Evolutionary conservation across 2,329 filamentous ascomycete genomes (phyloP).

Genomic region (Xylaria polymorpha): DNA sequence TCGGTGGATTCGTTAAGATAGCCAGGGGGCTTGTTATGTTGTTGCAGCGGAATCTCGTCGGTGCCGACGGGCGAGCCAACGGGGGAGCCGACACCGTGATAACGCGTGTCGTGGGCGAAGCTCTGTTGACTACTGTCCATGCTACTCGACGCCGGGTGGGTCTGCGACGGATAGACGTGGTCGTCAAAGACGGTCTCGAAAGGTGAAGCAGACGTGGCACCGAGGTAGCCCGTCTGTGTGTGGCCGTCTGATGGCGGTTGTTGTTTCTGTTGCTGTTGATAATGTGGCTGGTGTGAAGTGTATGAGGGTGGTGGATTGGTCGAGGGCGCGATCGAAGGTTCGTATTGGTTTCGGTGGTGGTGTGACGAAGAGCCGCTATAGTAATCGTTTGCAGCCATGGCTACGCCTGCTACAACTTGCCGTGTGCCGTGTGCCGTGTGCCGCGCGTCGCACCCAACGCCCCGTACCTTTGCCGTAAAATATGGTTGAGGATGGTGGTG

Average conservation of each 20-base stretch:
- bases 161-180: constrained; percentile 69
- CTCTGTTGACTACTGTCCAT: constrained; percentile 54
- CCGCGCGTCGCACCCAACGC: background rate
- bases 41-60: constrained; percentile 69
- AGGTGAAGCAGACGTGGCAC: constrained; percentile 60
- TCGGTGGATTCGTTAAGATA: constrained; percentile 58
- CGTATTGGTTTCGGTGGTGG: constrained; percentile 55
- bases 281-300: constrained; percentile 49
- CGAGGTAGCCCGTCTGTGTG: constrained; percentile 44
- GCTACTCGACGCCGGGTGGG: constrained; percentile 44
- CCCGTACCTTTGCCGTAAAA: background rate
- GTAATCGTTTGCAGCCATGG: constrained; percentile 75
- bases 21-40: constrained; percentile 53
- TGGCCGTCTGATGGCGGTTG: constrained; percentile 21
- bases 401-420: constrained; percentile 34
- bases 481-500: background rate
- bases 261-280: constrained; percentile 46
- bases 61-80: constrained; percentile 55
- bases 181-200: constrained; percentile 77
- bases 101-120: constrained; percentile 67
- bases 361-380: constrained; percentile 61
- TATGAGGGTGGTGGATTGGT: constrained; percentile 58
- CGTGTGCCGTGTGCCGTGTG: background rate
- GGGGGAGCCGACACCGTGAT: constrained; percentile 61
- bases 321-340: constrained; percentile 55